Evolutionary conservation across 768 basidiomycete species (phyloP).

Genomic region (Imleria badia): DNA sequence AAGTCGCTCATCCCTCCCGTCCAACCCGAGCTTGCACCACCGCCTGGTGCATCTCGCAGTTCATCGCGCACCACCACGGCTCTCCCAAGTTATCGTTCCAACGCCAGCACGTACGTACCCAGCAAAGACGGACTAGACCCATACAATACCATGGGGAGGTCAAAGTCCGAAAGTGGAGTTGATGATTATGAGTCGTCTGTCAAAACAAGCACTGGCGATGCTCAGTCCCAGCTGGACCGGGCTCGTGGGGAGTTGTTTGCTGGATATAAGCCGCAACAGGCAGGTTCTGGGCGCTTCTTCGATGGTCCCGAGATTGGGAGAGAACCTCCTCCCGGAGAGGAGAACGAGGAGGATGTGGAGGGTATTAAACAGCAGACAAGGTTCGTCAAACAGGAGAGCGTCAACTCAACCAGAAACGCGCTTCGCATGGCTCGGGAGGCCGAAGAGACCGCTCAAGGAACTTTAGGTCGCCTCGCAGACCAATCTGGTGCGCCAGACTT

Average conservation of each 20-base stretch:
- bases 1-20: slow-evolving; percentile 70
- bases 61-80: slow-evolving; percentile 38
- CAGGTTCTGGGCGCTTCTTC: slow-evolving; percentile 64
- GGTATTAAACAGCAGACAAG: slow-evolving; percentile 92
- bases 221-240: slow-evolving; percentile 51
- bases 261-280: slow-evolving; percentile 64
- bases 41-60: slow-evolving; percentile 24
- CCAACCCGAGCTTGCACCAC: slow-evolving; percentile 32
- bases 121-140: slow-evolving; percentile 65
- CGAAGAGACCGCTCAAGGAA: slow-evolving; percentile 91
- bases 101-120: slow-evolving; percentile 61
- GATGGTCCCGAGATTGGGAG: slow-evolving; percentile 53
- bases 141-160: slow-evolving; percentile 37
- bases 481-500: slow-evolving; percentile 74
- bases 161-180: slow-evolving; percentile 24
- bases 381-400: slow-evolving; percentile 88
- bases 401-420: slow-evolving; percentile 88
- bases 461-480: slow-evolving; percentile 78
- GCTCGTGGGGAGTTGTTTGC: slow-evolving; percentile 76
- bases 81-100: slow-evolving; percentile 47
- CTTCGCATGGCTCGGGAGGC: slow-evolving; percentile 92
- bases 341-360: slow-evolving; percentile 87
- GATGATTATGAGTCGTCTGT: slow-evolving; percentile 26
- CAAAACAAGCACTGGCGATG: slow-evolving; percentile 14
- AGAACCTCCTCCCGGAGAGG: slow-evolving; percentile 60